phyloP scores from a whole-genome alignment of 129 eudicot genomes.

The Chrysanthemum makinoi region DNA sequence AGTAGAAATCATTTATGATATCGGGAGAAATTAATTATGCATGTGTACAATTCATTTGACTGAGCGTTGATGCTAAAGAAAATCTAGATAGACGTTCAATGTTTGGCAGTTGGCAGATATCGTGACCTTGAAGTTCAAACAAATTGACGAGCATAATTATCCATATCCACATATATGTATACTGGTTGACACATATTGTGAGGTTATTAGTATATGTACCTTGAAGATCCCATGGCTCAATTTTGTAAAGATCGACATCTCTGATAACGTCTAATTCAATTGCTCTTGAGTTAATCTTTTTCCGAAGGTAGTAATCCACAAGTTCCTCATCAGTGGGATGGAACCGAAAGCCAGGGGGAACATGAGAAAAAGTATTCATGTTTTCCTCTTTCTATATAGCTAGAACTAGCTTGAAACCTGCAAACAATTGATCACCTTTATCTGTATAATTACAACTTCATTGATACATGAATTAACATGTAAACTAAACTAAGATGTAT shows the following conservation, averaged over 20 bases:
- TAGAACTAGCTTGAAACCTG: constrained; percentile 25
- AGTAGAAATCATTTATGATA: background rate
- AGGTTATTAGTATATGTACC: background rate
- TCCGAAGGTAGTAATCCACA: constrained; percentile 85
- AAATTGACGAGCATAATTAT: too few species aligned
- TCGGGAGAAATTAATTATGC: background rate
- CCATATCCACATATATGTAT: too few species aligned
- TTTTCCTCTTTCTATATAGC: background rate
- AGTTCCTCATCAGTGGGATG: constrained; percentile 97
- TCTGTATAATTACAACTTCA: background rate
- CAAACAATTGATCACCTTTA: constrained; percentile 15
- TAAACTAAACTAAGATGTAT: background rate
- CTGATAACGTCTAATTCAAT: constrained; percentile 78
- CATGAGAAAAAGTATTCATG: constrained; percentile 71
- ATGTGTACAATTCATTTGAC: background rate
- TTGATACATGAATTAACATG: background rate
- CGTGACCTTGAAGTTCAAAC: too few species aligned
- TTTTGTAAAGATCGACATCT: constrained; percentile 89
- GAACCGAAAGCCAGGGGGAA: constrained; percentile 95
- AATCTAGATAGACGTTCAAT: too few species aligned
- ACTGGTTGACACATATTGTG: constrained; percentile 10
- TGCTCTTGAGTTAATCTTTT: constrained; percentile 61
- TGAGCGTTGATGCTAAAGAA: background rate
- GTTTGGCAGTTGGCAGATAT: too few species aligned
- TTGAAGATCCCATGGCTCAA: constrained; percentile 96